A percentile compares a stretch with the other conserved stretches of the same genome.
Evolutionary conservation across 2,329 filamentous ascomycete species (phyloP).

Genomic region (Apiospora malaysiana): DNA sequence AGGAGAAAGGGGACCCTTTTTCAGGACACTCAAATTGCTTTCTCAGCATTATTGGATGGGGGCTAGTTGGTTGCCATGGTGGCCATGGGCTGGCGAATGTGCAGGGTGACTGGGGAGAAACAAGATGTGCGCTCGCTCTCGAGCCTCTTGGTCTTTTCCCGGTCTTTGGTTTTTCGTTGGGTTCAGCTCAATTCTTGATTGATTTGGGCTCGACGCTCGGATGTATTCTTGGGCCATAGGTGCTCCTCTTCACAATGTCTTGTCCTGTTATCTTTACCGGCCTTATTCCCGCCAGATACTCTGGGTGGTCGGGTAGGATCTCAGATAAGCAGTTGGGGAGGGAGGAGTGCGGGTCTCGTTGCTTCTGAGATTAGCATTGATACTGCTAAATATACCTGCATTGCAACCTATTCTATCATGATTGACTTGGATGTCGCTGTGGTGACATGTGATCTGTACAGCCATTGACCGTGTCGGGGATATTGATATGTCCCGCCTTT

Average conservation of each 20-base stretch:
- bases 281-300: neutral
- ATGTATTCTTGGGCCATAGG: neutral
- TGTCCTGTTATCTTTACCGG: neutral
- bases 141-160: neutral
- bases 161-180: conserved; percentile 11
- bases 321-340: neutral
- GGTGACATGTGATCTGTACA: neutral
- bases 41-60: neutral
- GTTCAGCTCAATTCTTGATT: neutral
- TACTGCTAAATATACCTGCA: conserved; percentile 19
- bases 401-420: neutral
- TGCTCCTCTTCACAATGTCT: neutral
- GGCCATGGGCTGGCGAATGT: conserved; percentile 8
- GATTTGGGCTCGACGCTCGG: neutral
- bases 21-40: conserved; percentile 5
- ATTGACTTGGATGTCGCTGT: neutral
- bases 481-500: no score
- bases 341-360: neutral
- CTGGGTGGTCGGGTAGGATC: neutral
- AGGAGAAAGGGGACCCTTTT: neutral
- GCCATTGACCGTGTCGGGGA: no score
- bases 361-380: conserved; percentile 16
- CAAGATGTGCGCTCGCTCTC: neutral
- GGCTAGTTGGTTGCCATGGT: conserved; percentile 6
- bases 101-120: neutral